phyloP scores from a whole-genome alignment of 176 grass and related monocot species.

The Alloteropsis semialata region DNA sequence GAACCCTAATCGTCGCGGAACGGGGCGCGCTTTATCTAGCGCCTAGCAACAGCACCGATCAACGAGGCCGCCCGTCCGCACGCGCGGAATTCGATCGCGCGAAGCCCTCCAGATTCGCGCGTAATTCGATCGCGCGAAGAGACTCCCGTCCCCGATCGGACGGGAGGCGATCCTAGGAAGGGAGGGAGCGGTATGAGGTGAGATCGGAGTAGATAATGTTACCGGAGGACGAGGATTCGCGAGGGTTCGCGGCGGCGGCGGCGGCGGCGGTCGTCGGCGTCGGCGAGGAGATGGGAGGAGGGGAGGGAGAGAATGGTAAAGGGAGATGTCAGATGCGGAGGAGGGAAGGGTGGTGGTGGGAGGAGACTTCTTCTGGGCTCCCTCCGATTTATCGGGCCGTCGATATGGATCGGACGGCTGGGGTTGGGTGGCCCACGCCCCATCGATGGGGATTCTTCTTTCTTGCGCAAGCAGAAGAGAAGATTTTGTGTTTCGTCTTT shows the following conservation, averaged over 20 bases:
- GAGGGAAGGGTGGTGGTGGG: neutral
- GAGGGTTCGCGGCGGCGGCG: neutral
- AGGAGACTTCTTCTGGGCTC: conserved; percentile 15
- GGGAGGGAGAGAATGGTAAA: neutral
- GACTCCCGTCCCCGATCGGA: neutral
- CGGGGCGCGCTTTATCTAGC: neutral
- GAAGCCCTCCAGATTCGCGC: conserved; percentile 18
- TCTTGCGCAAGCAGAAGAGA: conserved; percentile 14
- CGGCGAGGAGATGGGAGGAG: neutral
- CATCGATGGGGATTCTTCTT: neutral
- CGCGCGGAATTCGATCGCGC: neutral
- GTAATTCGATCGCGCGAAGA: neutral
- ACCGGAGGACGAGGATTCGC: conserved; percentile 32
- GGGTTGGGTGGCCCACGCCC: neutral
- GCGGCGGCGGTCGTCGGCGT: conserved; percentile 2
- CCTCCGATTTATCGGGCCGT: conserved; percentile 30
- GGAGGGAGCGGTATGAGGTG: neutral
- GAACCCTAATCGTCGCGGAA: conserved; percentile 12
- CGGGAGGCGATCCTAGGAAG: neutral
- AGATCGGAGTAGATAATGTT: conserved; percentile 19
- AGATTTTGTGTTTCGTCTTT: neutral
- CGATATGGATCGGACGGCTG: conserved; percentile 35
- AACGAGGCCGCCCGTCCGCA: neutral
- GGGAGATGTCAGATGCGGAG: neutral
- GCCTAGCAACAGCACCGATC: neutral